These are phyloP conservation scores for Collybiopsis confluens DNA, from an alignment of 768 basidiomycete genomes.

Conservation along the genomic window DNA sequence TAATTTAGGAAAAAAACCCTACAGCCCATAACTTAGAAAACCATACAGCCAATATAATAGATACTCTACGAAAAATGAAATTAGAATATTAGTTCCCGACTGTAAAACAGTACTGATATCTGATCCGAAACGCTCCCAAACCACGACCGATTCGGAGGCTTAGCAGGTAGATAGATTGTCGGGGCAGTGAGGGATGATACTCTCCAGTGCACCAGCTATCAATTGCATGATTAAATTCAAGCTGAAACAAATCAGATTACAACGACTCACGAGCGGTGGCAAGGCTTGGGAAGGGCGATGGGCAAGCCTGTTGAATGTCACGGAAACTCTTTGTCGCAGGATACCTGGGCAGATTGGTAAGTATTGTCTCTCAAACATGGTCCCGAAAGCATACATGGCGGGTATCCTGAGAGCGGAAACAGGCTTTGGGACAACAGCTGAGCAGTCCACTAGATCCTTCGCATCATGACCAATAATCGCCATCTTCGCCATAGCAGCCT, in stretches of 20 bases:
- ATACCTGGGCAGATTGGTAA: neutral
- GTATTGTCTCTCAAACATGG: neutral
- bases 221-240: too few relatives aligned
- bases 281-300: conserved; percentile 4
- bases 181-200: neutral
- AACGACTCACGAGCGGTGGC: conserved; percentile 1
- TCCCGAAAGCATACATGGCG: neutral
- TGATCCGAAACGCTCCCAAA: too few relatives aligned
- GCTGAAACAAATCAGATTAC: neutral
- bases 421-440: conserved; percentile 15
- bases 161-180: neutral
- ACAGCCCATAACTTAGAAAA: too few relatives aligned
- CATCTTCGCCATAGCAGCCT: conserved; percentile 16
- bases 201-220: conserved; percentile 1
- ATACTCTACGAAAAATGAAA: too few relatives aligned
- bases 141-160: too few relatives aligned
- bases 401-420: conserved; percentile 17
- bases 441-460: conserved; percentile 14
- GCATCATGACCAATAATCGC: conserved; percentile 15
- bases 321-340: conserved; percentile 2
- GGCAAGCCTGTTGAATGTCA: conserved; percentile 4
- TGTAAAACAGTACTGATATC: too few relatives aligned
- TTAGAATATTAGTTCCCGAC: too few relatives aligned
- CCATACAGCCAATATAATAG: too few relatives aligned
- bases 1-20: too few relatives aligned